A percentile compares a stretch with the other conserved stretches of the same genome.
phyloP scores from a whole-genome alignment of 208 protist species.

The Leishmania tropica region DNA sequence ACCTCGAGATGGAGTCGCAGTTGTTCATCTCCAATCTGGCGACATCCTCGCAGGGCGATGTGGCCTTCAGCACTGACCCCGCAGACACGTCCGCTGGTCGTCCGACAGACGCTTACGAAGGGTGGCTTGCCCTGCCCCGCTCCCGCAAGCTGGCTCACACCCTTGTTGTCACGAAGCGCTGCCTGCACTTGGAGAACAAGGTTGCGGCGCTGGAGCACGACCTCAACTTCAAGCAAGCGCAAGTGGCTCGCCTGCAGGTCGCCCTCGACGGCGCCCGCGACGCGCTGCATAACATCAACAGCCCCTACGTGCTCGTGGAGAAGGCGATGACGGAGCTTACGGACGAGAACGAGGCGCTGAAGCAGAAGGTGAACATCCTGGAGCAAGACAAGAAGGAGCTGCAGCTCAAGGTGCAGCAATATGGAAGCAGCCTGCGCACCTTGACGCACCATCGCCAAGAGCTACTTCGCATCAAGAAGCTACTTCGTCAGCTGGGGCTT shows the following conservation, averaged over 20 bases:
- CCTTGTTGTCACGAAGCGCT: constrained; percentile 85
- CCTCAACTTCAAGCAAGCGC: constrained; percentile 65
- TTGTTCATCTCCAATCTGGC: constrained; percentile 86
- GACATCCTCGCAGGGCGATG: constrained; percentile 32
- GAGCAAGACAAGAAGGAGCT: constrained; percentile 62
- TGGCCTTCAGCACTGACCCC: not conserved
- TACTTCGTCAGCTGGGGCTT: constrained; percentile 67
- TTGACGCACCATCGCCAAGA: constrained; percentile 76
- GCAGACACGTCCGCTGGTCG: not conserved
- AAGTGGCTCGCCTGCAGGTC: constrained; percentile 71
- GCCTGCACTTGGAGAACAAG: constrained; percentile 87
- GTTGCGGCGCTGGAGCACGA: constrained; percentile 63
- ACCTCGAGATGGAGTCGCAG: constrained; percentile 87
- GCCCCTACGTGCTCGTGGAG: constrained; percentile 83
- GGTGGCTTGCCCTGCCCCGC: constrained; percentile 66
- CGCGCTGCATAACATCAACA: constrained; percentile 86
- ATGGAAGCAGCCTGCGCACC: constrained; percentile 55
- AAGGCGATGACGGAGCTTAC: constrained; percentile 64
- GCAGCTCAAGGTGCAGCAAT: constrained; percentile 49
- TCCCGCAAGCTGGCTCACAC: constrained; percentile 83
- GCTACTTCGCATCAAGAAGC: constrained; percentile 74
- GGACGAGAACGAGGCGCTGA: constrained; percentile 56
- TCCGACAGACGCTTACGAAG: constrained; percentile 41
- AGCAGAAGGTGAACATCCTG: constrained; percentile 46
- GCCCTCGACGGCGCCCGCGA: constrained; percentile 76